Base-by-base conservation (phyloP, 2,329 filamentous ascomycete genomes). In the Cladosporium halotolerans region DNA sequence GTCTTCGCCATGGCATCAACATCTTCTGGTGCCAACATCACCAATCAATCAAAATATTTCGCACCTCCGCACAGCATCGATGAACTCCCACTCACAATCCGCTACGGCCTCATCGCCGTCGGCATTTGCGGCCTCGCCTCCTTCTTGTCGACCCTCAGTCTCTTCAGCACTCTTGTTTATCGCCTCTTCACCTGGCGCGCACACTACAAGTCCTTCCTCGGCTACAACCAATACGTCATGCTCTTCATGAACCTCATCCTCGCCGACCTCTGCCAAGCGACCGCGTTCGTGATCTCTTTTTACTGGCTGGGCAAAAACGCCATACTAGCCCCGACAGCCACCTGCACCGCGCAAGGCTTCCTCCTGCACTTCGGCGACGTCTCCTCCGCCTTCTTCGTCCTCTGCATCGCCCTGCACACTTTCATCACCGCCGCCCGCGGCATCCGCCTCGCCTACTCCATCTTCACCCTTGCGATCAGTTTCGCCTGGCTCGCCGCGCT, bases 181-280 rank as follows among this genome's bases (percentile, higher is more conserved):
- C 59, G 66, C 7, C 60, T 70, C 47, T 46, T 66, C 8, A 60
- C 56, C 16, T 67, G 66, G 65, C 59, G 60, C n/a, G 47, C 57
- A 36, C 63, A 66, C 52, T 64, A 66, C 55, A 57, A 58, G 43
- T 65, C 63, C 4, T 66, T 61, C 42, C 43, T 67, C 14, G 62
- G 64, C 33, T 64, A 67, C 59, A 87, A 86, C 58, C 85, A 88
- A 66, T 85, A 87, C 62, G 75, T 87, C 28, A 72, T 88, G 0
- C 73, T 88, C 4, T 84, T 88, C 54, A 80, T 85, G 65, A 88
- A 88, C 64, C 76, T 88, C 0, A 72, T 88, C 4, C 69, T 85
- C 18, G 84, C 85, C 55, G 85, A 88, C 60, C 76, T 86, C 52
- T 80, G 84, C 61, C 85, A 88, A 62, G 76, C 81, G 7, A 65